Conservation (phyloP, 192 early-diverging fungal species). For the Piromyces finnis region DNA sequence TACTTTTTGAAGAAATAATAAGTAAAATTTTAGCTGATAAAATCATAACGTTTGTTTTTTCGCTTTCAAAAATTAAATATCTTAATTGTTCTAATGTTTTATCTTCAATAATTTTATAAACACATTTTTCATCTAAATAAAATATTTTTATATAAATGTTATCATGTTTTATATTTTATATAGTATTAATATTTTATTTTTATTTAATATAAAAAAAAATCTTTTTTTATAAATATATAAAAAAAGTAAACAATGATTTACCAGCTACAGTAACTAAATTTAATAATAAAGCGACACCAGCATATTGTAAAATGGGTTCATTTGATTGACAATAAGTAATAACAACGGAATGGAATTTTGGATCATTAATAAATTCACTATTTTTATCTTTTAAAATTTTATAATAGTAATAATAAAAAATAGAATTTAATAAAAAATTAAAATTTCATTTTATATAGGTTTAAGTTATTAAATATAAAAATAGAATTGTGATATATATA, state of each 20-base stretch:
- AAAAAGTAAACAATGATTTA: too few relatives aligned
- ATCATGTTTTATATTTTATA: too few relatives aligned
- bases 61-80: not conserved
- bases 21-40: not conserved
- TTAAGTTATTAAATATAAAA: too few relatives aligned
- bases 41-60: not conserved
- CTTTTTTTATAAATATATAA: too few relatives aligned
- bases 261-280: slow-evolving; percentile 25
- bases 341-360: slow-evolving; percentile 10
- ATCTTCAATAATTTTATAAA: not conserved
- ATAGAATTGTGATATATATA: not conserved
- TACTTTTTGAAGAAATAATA: not conserved
- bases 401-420: too few relatives aligned
- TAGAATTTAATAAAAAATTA: too few relatives aligned
- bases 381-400: slow-evolving; percentile 3
- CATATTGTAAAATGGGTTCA: slow-evolving; percentile 28
- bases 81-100: not conserved
- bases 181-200: too few relatives aligned
- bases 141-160: too few relatives aligned
- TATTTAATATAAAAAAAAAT: too few relatives aligned
- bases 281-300: slow-evolving; percentile 22
- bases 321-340: slow-evolving; percentile 16
- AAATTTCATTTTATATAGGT: too few relatives aligned
- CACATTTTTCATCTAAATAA: not conserved
- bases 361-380: slow-evolving; percentile 7